Conservation (phyloP, 2,329 filamentous ascomycete species). For the Didymella arachidicola region DNA sequence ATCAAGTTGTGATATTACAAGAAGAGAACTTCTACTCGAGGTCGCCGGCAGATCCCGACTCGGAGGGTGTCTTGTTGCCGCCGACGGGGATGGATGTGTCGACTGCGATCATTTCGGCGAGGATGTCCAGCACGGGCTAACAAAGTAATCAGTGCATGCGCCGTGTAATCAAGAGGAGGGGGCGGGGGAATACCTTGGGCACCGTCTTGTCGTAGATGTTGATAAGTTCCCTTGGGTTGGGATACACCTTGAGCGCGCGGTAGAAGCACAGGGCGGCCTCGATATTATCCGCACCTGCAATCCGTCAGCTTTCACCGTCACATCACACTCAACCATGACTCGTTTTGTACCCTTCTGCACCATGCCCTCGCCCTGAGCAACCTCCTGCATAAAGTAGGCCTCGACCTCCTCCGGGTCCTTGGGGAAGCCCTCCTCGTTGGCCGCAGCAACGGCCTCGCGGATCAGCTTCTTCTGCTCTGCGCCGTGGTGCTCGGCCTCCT, state of each 20-base stretch:
- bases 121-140: slow-evolving; percentile 88
- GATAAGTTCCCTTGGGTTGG: slow-evolving; percentile 89
- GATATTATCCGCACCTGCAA: slow-evolving; percentile 69
- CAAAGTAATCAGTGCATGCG: slow-evolving; percentile 23
- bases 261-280: slow-evolving; percentile 96
- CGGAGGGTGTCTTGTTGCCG: slow-evolving; percentile 48
- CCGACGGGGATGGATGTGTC: slow-evolving; percentile 68
- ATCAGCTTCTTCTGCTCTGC: slow-evolving; percentile 76
- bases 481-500: slow-evolving; percentile 71
- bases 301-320: slow-evolving; percentile 22
- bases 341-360: slow-evolving; percentile 75
- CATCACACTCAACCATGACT: no score
- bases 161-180: no score
- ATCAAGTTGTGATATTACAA: no score
- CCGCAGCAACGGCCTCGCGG: slow-evolving; percentile 76
- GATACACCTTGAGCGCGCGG: slow-evolving; percentile 98
- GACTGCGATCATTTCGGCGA: slow-evolving; percentile 97
- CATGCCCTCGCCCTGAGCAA: slow-evolving; percentile 85
- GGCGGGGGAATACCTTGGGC: slow-evolving; percentile 73
- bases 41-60: slow-evolving; percentile 45
- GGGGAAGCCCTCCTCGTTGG: slow-evolving; percentile 92
- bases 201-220: slow-evolving; percentile 98
- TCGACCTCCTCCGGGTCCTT: slow-evolving; percentile 90
- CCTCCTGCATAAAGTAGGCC: slow-evolving; percentile 95
- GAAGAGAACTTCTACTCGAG: slow-evolving; percentile 37